Evolutionary conservation across 2,329 filamentous ascomycete genomes (phyloP), one percentile per base, ranked within the genome.

Genomic region (Fusarium papillatum): DNA sequence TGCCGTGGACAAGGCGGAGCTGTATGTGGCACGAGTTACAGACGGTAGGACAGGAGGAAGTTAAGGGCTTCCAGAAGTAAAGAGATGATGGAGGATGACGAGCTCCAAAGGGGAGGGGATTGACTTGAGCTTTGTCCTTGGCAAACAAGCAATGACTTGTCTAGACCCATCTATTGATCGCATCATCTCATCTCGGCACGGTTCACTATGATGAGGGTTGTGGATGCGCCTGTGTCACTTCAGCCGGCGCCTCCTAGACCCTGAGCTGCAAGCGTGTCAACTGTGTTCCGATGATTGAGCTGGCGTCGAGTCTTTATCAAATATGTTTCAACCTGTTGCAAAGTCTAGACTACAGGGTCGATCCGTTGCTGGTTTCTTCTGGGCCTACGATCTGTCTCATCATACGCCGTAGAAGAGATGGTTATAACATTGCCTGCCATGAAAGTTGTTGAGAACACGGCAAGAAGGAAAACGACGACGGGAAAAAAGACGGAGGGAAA

Each of bases 271-370:
- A 39, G 24, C n/a, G n/a, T 19, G 29, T 48, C 19, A 19, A n/a
- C n/a, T 62, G 72, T 65, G 29, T 69, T 50, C 72, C 72, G 64
- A 50, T 26, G 60, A 75, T 74, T 50, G 68, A 46, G 64, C 13
- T 50, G 8, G 24, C n/a, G 38, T 39, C 36, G 38, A 43, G 65
- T 63, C 22, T 39, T 59, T 10, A 70, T 53, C 34, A 50, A 69
- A 55, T 19, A 17, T 36, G 63, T 76, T 53, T 59, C 38, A 41
- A 17, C n/a, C 26, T 61, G 73, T 62, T 73, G 65, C 62, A 73
- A 67, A 48, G 59, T n/a, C 24, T 61, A 17, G 36, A 19, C 38
- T 38, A 38, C 38, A 24, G 36, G 34, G 57, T 26, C 19, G 50
- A 34, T 55, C 50, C 11, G 29, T 14, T 55, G 29, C n/a, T 55